Evolutionary conservation across 352 stramenopile genomes (phyloP), one percentile per base, ranked within the genome.

Genomic region (Pythium utonaiense): DNA sequence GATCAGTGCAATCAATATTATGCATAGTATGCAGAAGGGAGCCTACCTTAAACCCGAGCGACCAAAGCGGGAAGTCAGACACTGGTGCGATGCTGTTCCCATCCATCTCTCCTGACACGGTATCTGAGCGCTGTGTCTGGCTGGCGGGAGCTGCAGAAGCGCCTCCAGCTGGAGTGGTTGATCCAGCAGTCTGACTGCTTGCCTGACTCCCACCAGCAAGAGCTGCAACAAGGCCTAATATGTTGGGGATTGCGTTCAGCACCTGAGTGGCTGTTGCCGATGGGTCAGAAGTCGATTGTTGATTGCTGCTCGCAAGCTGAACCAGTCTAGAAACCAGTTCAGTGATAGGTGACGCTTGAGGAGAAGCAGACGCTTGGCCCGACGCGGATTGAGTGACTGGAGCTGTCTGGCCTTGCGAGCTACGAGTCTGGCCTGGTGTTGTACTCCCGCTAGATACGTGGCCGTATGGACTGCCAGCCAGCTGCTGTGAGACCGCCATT

Each of bases 391-490:
- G n/a, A 9, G 44, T 10, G 12, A 14, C 12, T 33, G 44, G 44
- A 9, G 28, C 28, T 40, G 25, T 3, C 21, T 21, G 49, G 47
- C 30, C 17, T 14, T 9, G 28, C 2, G 22, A 38, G 4, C 5
- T 6, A 4, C 24, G 5, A 22, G 28, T 7, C n/a, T 22, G 30
- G 10, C 30, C 17, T n/a, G 10, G 14, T 24, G n/a, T 19, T 34
- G 34, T 2, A 57, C 17, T 22, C 12, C 10, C 27, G 27, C 5
- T 25, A 5, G 24, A n/a, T 25, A 14, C 10, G 6, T 27, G 28
- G 19, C 58, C 58, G n/a, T 65, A 65, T 12, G 58, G 24, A 36
- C 48, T 58, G n/a, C 30, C 41, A 12, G 60, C 47, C 19, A 67
- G 10, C 25, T 67, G 49, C 19, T 42, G 45, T 2, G 53, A 31